Evolutionary conservation across 2,329 filamentous ascomycete genomes (phyloP), one percentile per base, ranked within the genome.

Genomic region (Grosmannia serpens): DNA sequence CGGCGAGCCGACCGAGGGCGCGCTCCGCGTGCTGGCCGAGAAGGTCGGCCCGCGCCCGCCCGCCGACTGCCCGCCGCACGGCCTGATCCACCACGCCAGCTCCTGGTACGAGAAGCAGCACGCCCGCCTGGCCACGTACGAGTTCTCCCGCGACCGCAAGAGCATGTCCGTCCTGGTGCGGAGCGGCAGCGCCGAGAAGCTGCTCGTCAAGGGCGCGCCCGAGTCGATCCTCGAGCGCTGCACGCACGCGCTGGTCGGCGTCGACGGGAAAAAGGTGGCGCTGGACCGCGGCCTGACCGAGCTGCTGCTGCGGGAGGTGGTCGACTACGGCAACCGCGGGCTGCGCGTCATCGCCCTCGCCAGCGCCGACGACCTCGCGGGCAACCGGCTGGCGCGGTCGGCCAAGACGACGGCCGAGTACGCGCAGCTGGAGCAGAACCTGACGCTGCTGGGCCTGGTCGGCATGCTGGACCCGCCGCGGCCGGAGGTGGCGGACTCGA

Each of bases 401-500:
- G 94, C 94, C 64, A 90, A 91, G 75, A 86, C 89, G 1, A 89
- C 89, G 17, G 75, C 85, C 62, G 86, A 97, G 65, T 99, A 99
- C 71, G 77, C 84, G 47, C 80, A 91, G 65, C 78, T 99, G 56
- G 94, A 99, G 74, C 91, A 95, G 73, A 88, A 90, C 67, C 88
- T 99, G 81, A 99, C 94, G 53, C 81, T 99, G 56, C 81, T 99
- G 64, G 94, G 94, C 63, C 84, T 99, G 58, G 88, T 96, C 65
- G 91, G 88, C 66, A 99, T 99, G 94, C 80, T 96, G 69, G 94
- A 99, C 70, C 94, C 94, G 66, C 94, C 94, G 67, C 89, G 94
- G 44, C 88, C 90, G 53, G 94, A 99, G 75, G 94, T 97, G 13
- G 82, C 88, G 56, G 80, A 77, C 55, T 94, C 94, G 53, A 95